These are phyloP conservation scores for Lachnellula hyalina DNA, from an alignment of 2,329 filamentous ascomycete species.

Conservation along the genomic window DNA sequence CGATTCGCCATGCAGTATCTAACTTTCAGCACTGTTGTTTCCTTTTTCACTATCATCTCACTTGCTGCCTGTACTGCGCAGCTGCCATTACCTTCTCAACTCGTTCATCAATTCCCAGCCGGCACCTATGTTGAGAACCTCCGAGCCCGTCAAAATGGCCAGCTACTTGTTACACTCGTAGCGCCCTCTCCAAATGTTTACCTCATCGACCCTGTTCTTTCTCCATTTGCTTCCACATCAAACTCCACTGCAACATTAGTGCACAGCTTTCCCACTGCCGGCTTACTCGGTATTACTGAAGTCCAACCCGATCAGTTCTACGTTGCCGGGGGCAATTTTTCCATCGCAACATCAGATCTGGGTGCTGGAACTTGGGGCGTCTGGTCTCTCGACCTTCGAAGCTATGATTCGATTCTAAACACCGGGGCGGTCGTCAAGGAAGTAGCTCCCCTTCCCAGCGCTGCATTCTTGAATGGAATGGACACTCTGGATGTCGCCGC, in stretches of 20 bases:
- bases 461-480: conserved; percentile 25
- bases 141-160: conserved; percentile 10
- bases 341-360: conserved; percentile 5
- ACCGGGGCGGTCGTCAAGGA: conserved; percentile 5
- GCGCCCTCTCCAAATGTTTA: conserved; percentile 10
- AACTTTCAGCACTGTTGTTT: not conserved
- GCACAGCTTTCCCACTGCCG: conserved; percentile 14
- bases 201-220: conserved; percentile 7
- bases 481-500: conserved; percentile 11
- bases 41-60: not conserved
- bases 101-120: conserved; percentile 15
- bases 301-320: conserved; percentile 24
- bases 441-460: conserved; percentile 16
- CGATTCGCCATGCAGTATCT: too few relatives aligned
- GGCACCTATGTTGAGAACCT: conserved; percentile 23
- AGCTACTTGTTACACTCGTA: conserved; percentile 14
- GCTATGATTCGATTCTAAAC: not conserved
- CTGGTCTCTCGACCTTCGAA: conserved; percentile 14
- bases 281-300: conserved; percentile 35
- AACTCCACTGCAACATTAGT: conserved; percentile 7
- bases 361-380: conserved; percentile 13
- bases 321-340: conserved; percentile 23
- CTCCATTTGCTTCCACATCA: not conserved
- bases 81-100: not conserved
- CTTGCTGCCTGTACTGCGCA: not conserved